Conservation (phyloP, 306 rosid genomes). For the Astragalus membranaceus region DNA sequence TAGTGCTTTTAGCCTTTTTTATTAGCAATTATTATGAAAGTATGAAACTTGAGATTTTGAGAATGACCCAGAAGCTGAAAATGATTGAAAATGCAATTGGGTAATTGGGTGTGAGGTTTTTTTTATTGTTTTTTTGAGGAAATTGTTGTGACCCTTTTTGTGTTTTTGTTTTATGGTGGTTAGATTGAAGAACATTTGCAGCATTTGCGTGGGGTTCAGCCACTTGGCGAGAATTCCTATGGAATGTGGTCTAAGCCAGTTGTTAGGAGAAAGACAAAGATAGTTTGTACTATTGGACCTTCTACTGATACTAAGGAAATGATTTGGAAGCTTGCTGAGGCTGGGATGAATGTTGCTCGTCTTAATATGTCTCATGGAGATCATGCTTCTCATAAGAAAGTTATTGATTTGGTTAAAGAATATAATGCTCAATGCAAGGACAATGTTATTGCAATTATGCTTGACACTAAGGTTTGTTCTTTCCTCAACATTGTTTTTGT, state of each 20-base stretch:
- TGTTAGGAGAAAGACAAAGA: conserved; percentile 81
- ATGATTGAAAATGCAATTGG: neutral
- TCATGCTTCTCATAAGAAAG: conserved; percentile 86
- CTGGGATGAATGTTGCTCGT: conserved; percentile 92
- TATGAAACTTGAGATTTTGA: neutral
- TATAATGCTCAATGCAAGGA: conserved; percentile 66
- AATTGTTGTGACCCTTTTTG: conserved; percentile 8
- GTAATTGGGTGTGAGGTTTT: neutral
- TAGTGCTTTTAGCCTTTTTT: conserved; percentile 3
- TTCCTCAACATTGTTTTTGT: neutral
- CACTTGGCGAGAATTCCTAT: conserved; percentile 38
- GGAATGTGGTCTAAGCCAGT: conserved; percentile 81
- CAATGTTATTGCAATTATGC: conserved; percentile 83
- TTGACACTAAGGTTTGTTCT: conserved; percentile 68
- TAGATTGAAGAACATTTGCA: conserved; percentile 56
- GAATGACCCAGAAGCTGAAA: neutral
- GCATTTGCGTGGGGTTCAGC: conserved; percentile 44
- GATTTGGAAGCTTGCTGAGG: conserved; percentile 94
- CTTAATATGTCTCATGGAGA: conserved; percentile 95
- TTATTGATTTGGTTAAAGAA: conserved; percentile 86
- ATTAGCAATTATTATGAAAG: neutral
- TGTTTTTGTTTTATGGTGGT: conserved; percentile 9
- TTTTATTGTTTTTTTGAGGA: neutral
- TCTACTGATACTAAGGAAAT: conserved; percentile 78
- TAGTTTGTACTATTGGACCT: conserved; percentile 92